Evolutionary conservation across 2,329 filamentous ascomycete genomes (phyloP).

Genomic region (Penicillium frequentans): DNA sequence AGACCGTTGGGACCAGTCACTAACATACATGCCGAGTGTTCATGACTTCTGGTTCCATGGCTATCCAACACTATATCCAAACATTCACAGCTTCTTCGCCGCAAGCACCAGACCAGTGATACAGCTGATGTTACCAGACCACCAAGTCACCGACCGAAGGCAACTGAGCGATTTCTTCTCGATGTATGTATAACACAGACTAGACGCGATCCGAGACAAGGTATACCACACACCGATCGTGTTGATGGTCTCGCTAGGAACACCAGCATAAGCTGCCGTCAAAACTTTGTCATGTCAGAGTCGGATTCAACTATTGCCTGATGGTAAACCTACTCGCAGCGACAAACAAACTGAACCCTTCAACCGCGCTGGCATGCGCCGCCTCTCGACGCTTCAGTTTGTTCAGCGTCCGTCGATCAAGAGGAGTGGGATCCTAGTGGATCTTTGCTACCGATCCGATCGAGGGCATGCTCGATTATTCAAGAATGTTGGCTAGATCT

Average conservation of each 20-base stretch:
- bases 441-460: too few relatives aligned
- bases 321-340: conserved; percentile 28
- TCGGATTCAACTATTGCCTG: not conserved
- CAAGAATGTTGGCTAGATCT: too few relatives aligned
- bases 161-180: conserved; percentile 31
- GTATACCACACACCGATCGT: conserved; percentile 37
- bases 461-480: too few relatives aligned
- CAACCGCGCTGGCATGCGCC: conserved; percentile 34
- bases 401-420: conserved; percentile 36
- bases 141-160: conserved; percentile 40
- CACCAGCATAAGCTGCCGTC: conserved; percentile 35
- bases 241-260: conserved; percentile 39
- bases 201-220: conserved; percentile 35
- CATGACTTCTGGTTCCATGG: not conserved
- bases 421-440: not conserved
- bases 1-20: too few relatives aligned
- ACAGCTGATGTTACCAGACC: conserved; percentile 40
- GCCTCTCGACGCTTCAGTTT: conserved; percentile 38
- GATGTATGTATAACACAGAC: conserved; percentile 34
- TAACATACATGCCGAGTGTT: too few relatives aligned
- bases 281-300: conserved; percentile 25
- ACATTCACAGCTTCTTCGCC: conserved; percentile 28
- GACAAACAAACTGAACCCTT: conserved; percentile 41
- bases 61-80: not conserved
- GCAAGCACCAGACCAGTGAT: conserved; percentile 38